Evolutionary conservation across 441 rosid species (phyloP), one percentile per base, ranked within the genome.

Genomic region (Erodium chrysanthum): DNA sequence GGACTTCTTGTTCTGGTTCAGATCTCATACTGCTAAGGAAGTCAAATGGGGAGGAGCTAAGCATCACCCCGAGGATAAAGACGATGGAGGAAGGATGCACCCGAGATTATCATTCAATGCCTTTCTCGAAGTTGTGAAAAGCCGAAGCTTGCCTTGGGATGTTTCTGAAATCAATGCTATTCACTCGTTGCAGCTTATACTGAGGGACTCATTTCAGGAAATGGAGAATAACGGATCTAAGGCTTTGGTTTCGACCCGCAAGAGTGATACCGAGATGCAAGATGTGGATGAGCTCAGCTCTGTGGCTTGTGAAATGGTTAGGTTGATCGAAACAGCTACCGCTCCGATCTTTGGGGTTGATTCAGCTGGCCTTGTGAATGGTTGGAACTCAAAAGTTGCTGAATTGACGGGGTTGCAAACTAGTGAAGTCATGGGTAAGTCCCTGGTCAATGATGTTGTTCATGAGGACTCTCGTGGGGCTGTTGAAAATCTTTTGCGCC

Each of bases 11-110:
- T 91, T 91, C 64, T 91, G 97, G 97, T 91, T 91, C 75, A 82
- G 96, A 73, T 87, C 96, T 67, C 82, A 82, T 71, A 83, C 87
- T 29, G 94, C 89, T 2, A 87, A 86, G 73, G 86, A 91, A 82
- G 82, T 91, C 72, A 85, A 79, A 77, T 91, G 97, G 96, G 92
- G 92, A 76, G 97, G 97, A 63, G 94, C 94, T 29, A 87, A 90
- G 78, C 90, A 91, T 70, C 84, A 86, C 75, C 88, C 92, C 35
- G 75, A 67, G 66, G 90, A 80, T 71, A 80, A 76, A 74, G 93
- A 89, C 70, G 87, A 80, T 70, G 89, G 90, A 60, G 86, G 81
- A 76, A 80, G 77, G 76, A 87, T 91, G 96, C 89, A 91, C 64
- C 97, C 97, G 5, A 84, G 96, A 76, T 86, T 89, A 15, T 89